Evolutionary conservation across 345 rosid species (phyloP).

Genomic region (Ceriops zippeliana): DNA sequence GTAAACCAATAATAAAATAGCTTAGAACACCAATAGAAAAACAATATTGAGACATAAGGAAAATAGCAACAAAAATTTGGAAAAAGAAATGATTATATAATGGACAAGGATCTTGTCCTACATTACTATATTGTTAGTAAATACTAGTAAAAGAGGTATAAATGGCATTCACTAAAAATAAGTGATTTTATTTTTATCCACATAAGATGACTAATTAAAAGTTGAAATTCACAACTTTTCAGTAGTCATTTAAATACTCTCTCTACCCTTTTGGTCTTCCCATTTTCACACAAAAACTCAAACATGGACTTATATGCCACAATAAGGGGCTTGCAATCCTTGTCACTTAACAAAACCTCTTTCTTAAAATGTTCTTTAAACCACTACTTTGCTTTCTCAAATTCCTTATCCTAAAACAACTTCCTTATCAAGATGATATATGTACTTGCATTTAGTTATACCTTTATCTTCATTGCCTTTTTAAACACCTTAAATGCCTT

Average conservation of each 20-base stretch:
- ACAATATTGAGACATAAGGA: no score
- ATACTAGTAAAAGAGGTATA: no score
- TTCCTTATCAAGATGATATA: conserved; percentile 64
- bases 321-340: conserved; percentile 60
- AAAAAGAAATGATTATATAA: no score
- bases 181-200: no score
- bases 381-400: conserved; percentile 56
- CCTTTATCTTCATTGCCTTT: conserved; percentile 35
- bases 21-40: no score
- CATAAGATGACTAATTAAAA: no score
- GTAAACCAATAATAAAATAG: no score
- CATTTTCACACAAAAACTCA: conserved; percentile 60
- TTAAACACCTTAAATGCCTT: conserved; percentile 56
- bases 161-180: no score
- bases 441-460: conserved; percentile 67
- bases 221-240: conserved; percentile 22
- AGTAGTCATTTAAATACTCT: conserved; percentile 66
- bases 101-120: no score
- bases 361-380: conserved; percentile 52
- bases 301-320: conserved; percentile 75
- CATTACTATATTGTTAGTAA: no score
- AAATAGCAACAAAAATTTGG: no score
- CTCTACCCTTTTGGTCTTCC: conserved; percentile 66
- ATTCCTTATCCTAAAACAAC: conserved; percentile 52
- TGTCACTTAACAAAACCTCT: conserved; percentile 39